Conservation (phyloP, 495 filamentous ascomycete genomes). For the Penicillium odoratum region DNA sequence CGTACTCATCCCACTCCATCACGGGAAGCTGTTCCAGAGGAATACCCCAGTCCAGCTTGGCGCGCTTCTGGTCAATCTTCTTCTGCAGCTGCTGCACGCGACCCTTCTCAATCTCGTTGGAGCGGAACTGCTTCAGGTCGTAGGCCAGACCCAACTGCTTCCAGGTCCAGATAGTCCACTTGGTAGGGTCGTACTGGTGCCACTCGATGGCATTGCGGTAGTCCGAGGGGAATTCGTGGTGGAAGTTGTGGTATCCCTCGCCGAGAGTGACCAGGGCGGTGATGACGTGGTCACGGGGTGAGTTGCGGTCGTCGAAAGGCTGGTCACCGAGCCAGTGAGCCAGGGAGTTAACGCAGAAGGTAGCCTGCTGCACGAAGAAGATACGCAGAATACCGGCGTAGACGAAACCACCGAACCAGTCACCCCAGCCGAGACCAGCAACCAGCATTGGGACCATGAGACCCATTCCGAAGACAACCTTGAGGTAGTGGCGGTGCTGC, state of each 20-base stretch:
- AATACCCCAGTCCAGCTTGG: constrained; percentile 90
- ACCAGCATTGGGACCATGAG: constrained; percentile 80
- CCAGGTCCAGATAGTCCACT: constrained; percentile 94
- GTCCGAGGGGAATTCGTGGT: constrained; percentile 98
- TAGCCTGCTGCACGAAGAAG: constrained; percentile 98
- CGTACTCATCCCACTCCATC: constrained; percentile 94
- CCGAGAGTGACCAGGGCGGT: constrained; percentile 94
- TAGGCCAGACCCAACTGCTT: constrained; percentile 94
- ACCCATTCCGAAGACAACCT: constrained; percentile 84
- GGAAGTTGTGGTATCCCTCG: constrained; percentile 99
- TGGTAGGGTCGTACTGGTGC: constrained; percentile 99
- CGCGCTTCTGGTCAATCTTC: constrained; percentile 96
- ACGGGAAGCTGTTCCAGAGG: constrained; percentile 93
- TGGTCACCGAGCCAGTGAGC: constrained; percentile 99
- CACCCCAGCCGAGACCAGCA: constrained; percentile 84
- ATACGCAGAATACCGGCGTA: constrained; percentile 95
- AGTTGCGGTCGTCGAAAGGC: constrained; percentile 99
- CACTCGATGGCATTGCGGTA: constrained; percentile 98
- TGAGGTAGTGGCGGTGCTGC: constrained; percentile 94
- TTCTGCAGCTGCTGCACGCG: constrained; percentile 96
- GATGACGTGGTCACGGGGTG: constrained; percentile 92
- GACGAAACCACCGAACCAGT: constrained; percentile 88
- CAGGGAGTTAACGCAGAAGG: constrained; percentile 98
- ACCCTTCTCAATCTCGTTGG: constrained; percentile 99
- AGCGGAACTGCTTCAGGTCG: constrained; percentile 94